Evolutionary conservation across 768 basidiomycete genomes (phyloP).

Genomic region (Cubamyces lactineus): DNA sequence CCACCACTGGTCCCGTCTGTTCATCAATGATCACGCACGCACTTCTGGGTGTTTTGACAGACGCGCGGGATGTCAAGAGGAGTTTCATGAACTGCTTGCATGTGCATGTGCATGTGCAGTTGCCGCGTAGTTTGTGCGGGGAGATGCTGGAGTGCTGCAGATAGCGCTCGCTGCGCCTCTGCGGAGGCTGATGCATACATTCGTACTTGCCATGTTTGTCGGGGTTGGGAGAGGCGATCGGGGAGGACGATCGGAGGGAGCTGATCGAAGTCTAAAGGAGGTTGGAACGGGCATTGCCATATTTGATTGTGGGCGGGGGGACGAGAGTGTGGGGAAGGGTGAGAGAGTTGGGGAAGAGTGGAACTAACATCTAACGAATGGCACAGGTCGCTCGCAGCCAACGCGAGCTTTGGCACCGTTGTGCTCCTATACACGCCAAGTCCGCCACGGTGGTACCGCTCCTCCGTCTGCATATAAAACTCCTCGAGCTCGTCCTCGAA

Average conservation of each 20-base stretch:
- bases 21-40: constrained; percentile 8
- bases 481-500: not conserved
- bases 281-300: not conserved
- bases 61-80: not conserved
- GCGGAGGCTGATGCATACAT: too few species aligned
- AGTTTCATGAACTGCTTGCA: not conserved
- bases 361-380: too few species aligned
- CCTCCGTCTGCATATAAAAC: constrained; percentile 9
- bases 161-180: too few species aligned
- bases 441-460: too few species aligned
- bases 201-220: not conserved
- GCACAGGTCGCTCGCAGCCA: too few species aligned
- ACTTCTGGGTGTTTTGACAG: not conserved
- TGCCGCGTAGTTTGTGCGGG: too few species aligned
- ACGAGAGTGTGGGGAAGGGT: constrained; percentile 12
- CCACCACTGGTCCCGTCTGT: not conserved
- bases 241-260: not conserved
- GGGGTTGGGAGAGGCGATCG: constrained; percentile 1
- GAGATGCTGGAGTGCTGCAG: too few species aligned
- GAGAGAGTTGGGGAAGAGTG: constrained; percentile 22
- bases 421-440: too few species aligned
- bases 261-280: constrained; percentile 1
- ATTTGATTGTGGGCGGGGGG: not conserved
- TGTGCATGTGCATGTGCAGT: too few species aligned
- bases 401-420: too few species aligned